Evolutionary conservation across 495 filamentous ascomycete genomes (phyloP).

Genomic region (Aspergillus ellipticus): DNA sequence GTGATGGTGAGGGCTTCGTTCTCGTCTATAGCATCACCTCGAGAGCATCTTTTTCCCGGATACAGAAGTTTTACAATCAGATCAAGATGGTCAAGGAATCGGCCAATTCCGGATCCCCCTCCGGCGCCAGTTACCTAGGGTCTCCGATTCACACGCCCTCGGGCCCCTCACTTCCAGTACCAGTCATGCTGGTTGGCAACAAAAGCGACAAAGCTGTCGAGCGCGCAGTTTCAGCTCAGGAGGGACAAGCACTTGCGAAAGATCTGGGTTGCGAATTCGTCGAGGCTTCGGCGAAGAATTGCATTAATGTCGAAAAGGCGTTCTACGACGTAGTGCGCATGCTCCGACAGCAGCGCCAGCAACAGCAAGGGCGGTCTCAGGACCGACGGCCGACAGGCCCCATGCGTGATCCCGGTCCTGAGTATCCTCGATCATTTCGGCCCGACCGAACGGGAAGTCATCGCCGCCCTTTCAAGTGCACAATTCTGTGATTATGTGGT

Average conservation of each 20-base stretch:
- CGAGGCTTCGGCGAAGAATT: slow-evolving; percentile 98
- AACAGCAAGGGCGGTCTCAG: slow-evolving; percentile 35
- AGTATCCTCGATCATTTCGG: slow-evolving; percentile 42
- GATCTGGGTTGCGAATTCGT: slow-evolving; percentile 96
- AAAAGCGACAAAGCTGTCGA: slow-evolving; percentile 96
- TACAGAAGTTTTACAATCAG: slow-evolving; percentile 92
- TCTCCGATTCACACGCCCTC: slow-evolving; percentile 68
- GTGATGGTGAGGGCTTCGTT: slow-evolving; percentile 95
- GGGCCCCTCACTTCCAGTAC: slow-evolving; percentile 62
- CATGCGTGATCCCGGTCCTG: slow-evolving; percentile 39
- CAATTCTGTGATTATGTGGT: slow-evolving; percentile 34
- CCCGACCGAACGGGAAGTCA: slow-evolving; percentile 37
- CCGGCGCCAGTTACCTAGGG: slow-evolving; percentile 51
- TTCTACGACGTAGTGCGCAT: slow-evolving; percentile 97
- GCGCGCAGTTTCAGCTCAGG: slow-evolving; percentile 92
- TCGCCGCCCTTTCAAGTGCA: slow-evolving; percentile 38
- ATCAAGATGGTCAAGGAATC: slow-evolving; percentile 98
- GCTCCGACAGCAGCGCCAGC: slow-evolving; percentile 75
- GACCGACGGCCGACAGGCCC: slow-evolving; percentile 39
- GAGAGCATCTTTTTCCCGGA: slow-evolving; percentile 88
- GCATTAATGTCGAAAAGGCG: slow-evolving; percentile 97
- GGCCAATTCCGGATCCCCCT: slow-evolving; percentile 66
- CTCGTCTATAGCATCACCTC: slow-evolving; percentile 98
- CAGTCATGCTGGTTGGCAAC: slow-evolving; percentile 97
- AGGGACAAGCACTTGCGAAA: slow-evolving; percentile 86